Conservation (phyloP, 805 yeast species). For the Candida germanica region DNA sequence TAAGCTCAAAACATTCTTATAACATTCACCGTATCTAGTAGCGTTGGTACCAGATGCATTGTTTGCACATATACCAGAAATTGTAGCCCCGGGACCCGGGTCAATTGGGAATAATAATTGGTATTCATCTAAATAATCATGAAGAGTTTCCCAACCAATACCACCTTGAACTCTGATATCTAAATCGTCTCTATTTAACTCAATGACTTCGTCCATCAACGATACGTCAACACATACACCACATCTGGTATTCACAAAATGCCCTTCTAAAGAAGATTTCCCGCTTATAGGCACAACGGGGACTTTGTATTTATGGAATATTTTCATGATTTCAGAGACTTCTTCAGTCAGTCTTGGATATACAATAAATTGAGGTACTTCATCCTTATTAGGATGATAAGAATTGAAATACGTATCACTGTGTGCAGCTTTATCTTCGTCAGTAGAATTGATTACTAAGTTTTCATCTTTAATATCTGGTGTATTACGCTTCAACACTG, state of each 20-base stretch:
- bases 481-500: slow-evolving; percentile 11
- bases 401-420: slow-evolving; percentile 35
- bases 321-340: slow-evolving; percentile 59
- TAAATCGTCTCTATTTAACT: slow-evolving; percentile 59
- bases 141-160: slow-evolving; percentile 72
- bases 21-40: slow-evolving; percentile 75
- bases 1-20: slow-evolving; percentile 63
- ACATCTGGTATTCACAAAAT: slow-evolving; percentile 65
- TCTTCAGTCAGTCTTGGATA: slow-evolving; percentile 66
- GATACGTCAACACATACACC: slow-evolving; percentile 62
- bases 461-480: slow-evolving; percentile 17
- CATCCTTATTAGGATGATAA: slow-evolving; percentile 26
- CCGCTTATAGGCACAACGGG: slow-evolving; percentile 81
- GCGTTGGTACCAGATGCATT: slow-evolving; percentile 83
- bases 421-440: slow-evolving; percentile 24
- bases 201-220: slow-evolving; percentile 55
- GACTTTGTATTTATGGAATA: slow-evolving; percentile 56
- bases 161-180: slow-evolving; percentile 78
- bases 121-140: slow-evolving; percentile 41
- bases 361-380: slow-evolving; percentile 42
- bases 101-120: slow-evolving; percentile 65
- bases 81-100: slow-evolving; percentile 75
- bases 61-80: slow-evolving; percentile 76
- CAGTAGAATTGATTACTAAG: slow-evolving; percentile 18
- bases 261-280: slow-evolving; percentile 82